Evolutionary conservation across 306 rosid species (phyloP).

Genomic region (Sindora glabra): DNA sequence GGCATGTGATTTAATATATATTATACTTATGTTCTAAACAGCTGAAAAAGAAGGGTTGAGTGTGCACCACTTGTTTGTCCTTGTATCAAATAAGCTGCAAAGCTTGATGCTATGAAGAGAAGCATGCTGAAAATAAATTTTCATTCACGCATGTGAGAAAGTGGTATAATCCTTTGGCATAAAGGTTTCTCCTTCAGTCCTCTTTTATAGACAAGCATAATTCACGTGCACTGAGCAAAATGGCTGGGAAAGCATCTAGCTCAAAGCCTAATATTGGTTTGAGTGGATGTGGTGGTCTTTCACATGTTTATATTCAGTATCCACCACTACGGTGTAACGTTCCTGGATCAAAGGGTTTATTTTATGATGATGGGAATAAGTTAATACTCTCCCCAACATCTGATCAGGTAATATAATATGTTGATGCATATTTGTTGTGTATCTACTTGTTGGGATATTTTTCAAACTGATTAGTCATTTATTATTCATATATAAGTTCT

Average conservation of each 20-base stretch:
- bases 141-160: constrained; percentile 8
- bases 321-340: constrained; percentile 62
- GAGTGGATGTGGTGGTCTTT: constrained; percentile 72
- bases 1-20: constrained; percentile 1
- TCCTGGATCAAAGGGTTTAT: constrained; percentile 69
- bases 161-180: background rate
- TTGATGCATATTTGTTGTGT: constrained; percentile 6
- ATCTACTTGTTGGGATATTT: background rate
- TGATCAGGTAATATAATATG: constrained; percentile 54
- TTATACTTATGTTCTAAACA: constrained; percentile 23
- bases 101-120: constrained; percentile 15
- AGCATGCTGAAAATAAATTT: constrained; percentile 18
- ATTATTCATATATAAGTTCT: background rate
- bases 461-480: background rate
- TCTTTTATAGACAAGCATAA: too few species aligned
- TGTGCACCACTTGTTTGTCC: constrained; percentile 3
- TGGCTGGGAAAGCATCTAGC: constrained; percentile 81
- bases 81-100: constrained; percentile 7
- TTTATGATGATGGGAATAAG: constrained; percentile 89
- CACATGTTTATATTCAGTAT: constrained; percentile 80
- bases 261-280: constrained; percentile 63
- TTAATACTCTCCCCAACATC: constrained; percentile 64
- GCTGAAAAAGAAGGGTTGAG: constrained; percentile 62
- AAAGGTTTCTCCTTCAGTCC: constrained; percentile 14
- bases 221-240: constrained; percentile 25